A percentile compares a stretch with the other conserved stretches of the same genome.
Evolutionary conservation across 2,329 filamentous ascomycete species (phyloP).

Genomic region (Aureobasidium sp.): DNA sequence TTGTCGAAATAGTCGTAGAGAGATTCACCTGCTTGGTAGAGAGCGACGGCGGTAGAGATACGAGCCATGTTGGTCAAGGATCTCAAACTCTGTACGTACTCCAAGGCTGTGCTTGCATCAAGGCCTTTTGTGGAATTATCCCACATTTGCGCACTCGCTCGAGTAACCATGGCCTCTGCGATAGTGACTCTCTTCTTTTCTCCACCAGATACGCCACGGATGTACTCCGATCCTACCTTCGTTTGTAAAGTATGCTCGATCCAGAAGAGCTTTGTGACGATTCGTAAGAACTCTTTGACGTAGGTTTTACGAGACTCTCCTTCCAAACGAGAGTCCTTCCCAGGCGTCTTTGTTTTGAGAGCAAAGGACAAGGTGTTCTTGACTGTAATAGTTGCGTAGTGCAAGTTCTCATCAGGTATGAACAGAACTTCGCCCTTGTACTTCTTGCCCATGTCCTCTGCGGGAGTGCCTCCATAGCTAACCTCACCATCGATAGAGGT

Average conservation of each 20-base stretch:
- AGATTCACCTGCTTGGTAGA: conserved; percentile 79
- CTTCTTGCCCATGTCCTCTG: conserved; percentile 59
- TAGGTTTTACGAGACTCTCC: conserved; percentile 75
- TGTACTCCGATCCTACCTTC: conserved; percentile 73
- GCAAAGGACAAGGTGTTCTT: conserved; percentile 83
- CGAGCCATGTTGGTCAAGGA: conserved; percentile 73
- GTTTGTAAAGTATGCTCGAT: conserved; percentile 84
- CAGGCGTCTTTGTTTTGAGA: conserved; percentile 74
- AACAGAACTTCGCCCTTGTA: conserved; percentile 81
- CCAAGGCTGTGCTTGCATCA: conserved; percentile 43
- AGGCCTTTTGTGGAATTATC: conserved; percentile 44
- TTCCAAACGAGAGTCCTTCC: conserved; percentile 57
- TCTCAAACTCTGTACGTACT: conserved; percentile 42
- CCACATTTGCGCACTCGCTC: conserved; percentile 33
- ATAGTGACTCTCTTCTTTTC: conserved; percentile 45
- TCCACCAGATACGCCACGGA: conserved; percentile 60
- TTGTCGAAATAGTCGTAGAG: conserved; percentile 62
- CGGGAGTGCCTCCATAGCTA: conserved; percentile 65
- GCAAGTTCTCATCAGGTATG: conserved; percentile 79
- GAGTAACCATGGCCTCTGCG: conserved; percentile 43
- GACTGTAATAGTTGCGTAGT: conserved; percentile 78
- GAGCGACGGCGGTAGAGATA: conserved; percentile 74
- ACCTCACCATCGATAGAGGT: conserved; percentile 64
- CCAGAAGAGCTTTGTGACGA: conserved; percentile 64
- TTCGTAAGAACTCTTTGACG: conserved; percentile 63